A percentile compares a stretch with the other conserved stretches of the same genome.
Conservation (phyloP, 1,139 yeast species). For the Sugiyamaella novakii region DNA sequence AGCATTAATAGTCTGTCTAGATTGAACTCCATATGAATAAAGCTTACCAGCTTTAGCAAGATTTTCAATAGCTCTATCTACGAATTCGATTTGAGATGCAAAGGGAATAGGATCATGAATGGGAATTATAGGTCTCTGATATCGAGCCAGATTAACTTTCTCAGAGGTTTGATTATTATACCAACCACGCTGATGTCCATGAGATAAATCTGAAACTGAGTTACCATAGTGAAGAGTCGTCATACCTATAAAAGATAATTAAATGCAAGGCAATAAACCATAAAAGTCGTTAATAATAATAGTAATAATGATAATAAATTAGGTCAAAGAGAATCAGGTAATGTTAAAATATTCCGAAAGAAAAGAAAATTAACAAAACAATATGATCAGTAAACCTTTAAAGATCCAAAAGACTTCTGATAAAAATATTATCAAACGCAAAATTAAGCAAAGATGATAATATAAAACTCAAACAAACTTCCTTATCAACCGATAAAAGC, state of each 20-base stretch:
- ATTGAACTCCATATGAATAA: slow-evolving; percentile 14
- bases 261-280: no score
- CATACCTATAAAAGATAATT: slow-evolving; percentile 5
- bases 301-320: no score
- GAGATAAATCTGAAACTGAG: slow-evolving; percentile 1
- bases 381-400: no score
- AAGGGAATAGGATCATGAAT: slow-evolving; percentile 21
- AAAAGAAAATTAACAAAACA: no score
- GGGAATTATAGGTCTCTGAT: slow-evolving; percentile 4
- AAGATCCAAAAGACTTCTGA: no score
- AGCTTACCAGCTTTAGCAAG: slow-evolving; percentile 23
- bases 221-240: slow-evolving; percentile 15
- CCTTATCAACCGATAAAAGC: no score
- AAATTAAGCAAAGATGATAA: no score
- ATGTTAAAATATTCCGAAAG: no score
- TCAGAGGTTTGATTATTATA: neutral
- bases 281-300: no score
- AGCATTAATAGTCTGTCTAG: neutral
- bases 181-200: slow-evolving; percentile 9
- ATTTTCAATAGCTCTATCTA: slow-evolving; percentile 24
- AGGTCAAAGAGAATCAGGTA: no score
- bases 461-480: no score
- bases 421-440: no score
- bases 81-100: slow-evolving; percentile 23
- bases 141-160: neutral